Percentiles rank a stretch among this genome's conserved stretches.
phyloP scores from a whole-genome alignment of 1,284 basidiomycete genomes.

The Vanrija sp. region DNA sequence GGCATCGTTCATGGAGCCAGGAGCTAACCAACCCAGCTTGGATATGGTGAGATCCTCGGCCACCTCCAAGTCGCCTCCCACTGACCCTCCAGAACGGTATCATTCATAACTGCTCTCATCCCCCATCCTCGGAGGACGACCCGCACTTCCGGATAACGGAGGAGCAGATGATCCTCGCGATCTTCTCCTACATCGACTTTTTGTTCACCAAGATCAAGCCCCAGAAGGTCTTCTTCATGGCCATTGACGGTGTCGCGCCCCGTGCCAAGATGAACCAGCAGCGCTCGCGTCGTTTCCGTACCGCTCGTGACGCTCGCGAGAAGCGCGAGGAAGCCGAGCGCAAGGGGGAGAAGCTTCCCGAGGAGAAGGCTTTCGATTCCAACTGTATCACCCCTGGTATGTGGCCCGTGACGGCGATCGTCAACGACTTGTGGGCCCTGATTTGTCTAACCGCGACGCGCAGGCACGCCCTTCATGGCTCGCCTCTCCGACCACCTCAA shows the following conservation, averaged over 20 bases:
- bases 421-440: not conserved
- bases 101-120: constrained; percentile 82
- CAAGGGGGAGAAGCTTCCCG: constrained; percentile 86
- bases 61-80: not conserved
- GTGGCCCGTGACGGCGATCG: constrained; percentile 30
- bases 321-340: constrained; percentile 76
- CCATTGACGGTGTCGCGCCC: constrained; percentile 96
- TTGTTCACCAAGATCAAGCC: constrained; percentile 97
- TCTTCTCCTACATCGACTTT: constrained; percentile 96
- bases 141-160: constrained; percentile 93
- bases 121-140: constrained; percentile 66
- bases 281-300: constrained; percentile 85
- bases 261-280: constrained; percentile 99
- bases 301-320: constrained; percentile 89
- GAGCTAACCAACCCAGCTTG: constrained; percentile 19
- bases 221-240: constrained; percentile 95
- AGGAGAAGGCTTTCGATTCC: constrained; percentile 93
- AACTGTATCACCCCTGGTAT: constrained; percentile 97
- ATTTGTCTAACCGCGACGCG: constrained; percentile 1
- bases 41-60: constrained; percentile 28
- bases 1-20: constrained; percentile 55
- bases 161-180: constrained; percentile 94
- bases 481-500: constrained; percentile 82
- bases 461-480: constrained; percentile 93
- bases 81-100: constrained; percentile 75